Evolutionary conservation across 306 rosid genomes (phyloP), one percentile per base, ranked within the genome.

Genomic region (Oemleria cerasiformis): DNA sequence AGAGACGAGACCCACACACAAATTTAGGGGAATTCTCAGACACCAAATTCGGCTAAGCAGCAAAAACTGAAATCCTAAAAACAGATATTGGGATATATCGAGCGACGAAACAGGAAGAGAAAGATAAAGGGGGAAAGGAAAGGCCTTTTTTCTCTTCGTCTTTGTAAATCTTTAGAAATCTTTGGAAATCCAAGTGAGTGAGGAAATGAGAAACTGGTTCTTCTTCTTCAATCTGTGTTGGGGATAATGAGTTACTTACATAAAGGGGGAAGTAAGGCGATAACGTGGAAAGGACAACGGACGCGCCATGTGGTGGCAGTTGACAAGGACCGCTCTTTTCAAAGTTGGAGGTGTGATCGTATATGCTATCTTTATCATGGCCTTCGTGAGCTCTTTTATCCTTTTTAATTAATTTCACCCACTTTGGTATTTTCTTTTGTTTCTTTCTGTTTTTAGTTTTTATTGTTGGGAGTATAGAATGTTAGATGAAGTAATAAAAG

Each of bases 221-320:
- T n/a, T 20, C 12, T 51, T n/a, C 54, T 49, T 7, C 54, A 30
- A 30, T 30, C 36, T 30, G 36, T n/a, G 25, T 8, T 51, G 60
- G 38, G 9, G 60, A 55, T 21, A 4, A 30, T 30, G 36, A 8
- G 16, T 50, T 17, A 17, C 5, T 50, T 21, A 55, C 20, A 9
- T 55, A 20, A 21, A 12, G 14, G 60, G 36, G 25, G 8, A 8
- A 3, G 7, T 16, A 2, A 51, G 25, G 25, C 57, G 23, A 7
- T 5, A 4, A 10, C 25, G n/a, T 21, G 13, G 14, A 21, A 55
- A 55, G 15, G 59, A 10, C 19, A 68, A 34, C 48, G 13, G 56
- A 68, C 73, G 62, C 73, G 73, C 62, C 62, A 38, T 50, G 38
- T 39, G 72, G n/a, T 50, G 62, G 62, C 73, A 42, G 73, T 51